phyloP scores from a whole-genome alignment of 257 asterid genomes.

The Nicotiana knightiana region DNA sequence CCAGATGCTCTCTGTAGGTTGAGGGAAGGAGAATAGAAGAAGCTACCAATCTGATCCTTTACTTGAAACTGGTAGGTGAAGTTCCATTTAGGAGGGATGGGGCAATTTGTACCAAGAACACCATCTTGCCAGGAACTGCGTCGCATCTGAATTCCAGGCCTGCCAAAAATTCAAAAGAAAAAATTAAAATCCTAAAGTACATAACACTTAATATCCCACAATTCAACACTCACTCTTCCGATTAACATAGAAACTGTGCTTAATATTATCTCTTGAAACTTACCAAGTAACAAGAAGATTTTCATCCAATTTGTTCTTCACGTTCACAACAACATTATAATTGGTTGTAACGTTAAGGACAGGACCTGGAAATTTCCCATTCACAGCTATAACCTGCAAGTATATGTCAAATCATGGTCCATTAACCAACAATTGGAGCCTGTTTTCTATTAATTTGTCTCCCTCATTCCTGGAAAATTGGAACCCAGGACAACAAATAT shows the following conservation, averaged over 20 bases:
- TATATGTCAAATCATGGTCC: not conserved
- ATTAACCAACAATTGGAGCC: not conserved
- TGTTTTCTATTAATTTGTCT: not conserved
- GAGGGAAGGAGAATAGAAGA: constrained; percentile 79
- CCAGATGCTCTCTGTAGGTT: constrained; percentile 92
- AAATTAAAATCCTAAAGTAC: not conserved
- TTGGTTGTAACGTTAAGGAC: constrained; percentile 82
- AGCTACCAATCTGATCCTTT: constrained; percentile 96
- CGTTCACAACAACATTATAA: constrained; percentile 76
- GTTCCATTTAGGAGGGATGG: constrained; percentile 71
- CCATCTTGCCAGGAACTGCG: constrained; percentile 95
- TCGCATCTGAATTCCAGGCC: constrained; percentile 96
- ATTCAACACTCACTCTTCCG: not conserved
- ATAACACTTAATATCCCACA: not conserved
- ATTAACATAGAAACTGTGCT: not conserved
- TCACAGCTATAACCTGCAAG: constrained; percentile 78
- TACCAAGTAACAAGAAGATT: constrained; percentile 82
- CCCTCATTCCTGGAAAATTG: no score
- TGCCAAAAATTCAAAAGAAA: constrained; percentile 17
- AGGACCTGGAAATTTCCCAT: constrained; percentile 81
- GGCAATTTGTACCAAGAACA: constrained; percentile 89
- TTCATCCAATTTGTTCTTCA: constrained; percentile 79
- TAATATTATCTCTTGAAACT: not conserved
- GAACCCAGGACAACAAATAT: not conserved
- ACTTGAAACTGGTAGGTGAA: constrained; percentile 97